Conservation (phyloP, 176 grass and related monocot genomes). For the Puccinellia tenuiflora region DNA sequence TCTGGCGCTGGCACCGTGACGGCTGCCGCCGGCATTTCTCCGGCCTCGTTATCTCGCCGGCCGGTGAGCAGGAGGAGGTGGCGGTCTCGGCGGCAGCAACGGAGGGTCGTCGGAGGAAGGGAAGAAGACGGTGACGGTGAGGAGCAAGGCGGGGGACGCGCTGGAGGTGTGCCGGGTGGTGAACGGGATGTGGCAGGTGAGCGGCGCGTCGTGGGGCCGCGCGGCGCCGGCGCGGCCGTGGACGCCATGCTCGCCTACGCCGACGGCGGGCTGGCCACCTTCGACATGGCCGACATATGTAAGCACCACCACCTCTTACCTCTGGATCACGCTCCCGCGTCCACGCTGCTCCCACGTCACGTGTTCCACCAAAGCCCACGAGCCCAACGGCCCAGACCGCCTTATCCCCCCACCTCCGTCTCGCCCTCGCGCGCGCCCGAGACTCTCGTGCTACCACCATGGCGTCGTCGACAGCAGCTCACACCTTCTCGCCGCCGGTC, state of each 20-base stretch:
- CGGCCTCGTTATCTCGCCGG: neutral
- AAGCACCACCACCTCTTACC: neutral
- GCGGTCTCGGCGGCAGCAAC: neutral
- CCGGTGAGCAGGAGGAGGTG: neutral
- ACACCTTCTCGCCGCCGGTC: neutral
- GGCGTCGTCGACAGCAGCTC: slow-evolving; percentile 27
- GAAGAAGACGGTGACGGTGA: slow-evolving; percentile 28
- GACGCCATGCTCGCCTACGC: slow-evolving; percentile 69
- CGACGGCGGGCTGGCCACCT: slow-evolving; percentile 54
- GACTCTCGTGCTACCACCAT: neutral
- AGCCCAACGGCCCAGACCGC: neutral
- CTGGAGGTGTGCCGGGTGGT: slow-evolving; percentile 60
- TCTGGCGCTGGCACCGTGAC: neutral
- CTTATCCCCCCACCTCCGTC: neutral
- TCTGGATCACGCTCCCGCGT: slow-evolving; percentile 20
- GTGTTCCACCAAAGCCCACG: too few relatives aligned
- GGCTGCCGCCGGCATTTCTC: neutral
- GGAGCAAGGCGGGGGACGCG: slow-evolving; percentile 34
- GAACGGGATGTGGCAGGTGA: slow-evolving; percentile 65
- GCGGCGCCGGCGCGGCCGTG: slow-evolving; percentile 31
- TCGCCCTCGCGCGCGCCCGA: neutral
- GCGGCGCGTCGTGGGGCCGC: slow-evolving; percentile 49
- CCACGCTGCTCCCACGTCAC: neutral
- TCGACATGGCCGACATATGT: slow-evolving; percentile 79
- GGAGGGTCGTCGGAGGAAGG: neutral